These are phyloP conservation scores for Taphrina sp. DNA, from an alignment of 1,139 yeast species.

Conservation along the genomic window DNA sequence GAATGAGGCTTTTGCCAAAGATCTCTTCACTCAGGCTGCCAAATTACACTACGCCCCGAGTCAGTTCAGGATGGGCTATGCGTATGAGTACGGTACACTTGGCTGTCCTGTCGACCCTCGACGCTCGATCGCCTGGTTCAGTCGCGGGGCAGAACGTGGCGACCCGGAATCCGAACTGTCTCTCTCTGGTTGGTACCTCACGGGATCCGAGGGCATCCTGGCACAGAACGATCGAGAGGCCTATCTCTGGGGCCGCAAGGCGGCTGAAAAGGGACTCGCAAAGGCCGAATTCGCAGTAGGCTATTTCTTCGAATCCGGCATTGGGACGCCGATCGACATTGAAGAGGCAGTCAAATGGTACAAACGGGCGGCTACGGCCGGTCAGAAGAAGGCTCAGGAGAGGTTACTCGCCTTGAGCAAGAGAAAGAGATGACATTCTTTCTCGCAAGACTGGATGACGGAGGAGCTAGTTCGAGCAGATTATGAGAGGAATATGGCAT, in stretches of 20 bases:
- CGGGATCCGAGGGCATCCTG: conserved; percentile 73
- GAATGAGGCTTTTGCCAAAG: conserved; percentile 51
- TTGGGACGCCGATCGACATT: conserved; percentile 56
- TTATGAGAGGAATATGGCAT: too few relatives aligned
- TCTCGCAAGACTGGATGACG: too few relatives aligned
- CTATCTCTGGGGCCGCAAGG: conserved; percentile 82
- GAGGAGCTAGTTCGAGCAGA: too few relatives aligned
- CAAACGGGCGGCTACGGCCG: conserved; percentile 53
- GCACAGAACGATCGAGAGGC: conserved; percentile 75
- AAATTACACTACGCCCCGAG: conserved; percentile 73
- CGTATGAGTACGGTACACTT: conserved; percentile 81
- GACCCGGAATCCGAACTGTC: conserved; percentile 89
- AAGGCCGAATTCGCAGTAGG: conserved; percentile 88
- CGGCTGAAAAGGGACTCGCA: conserved; percentile 65
- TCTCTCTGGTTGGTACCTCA: conserved; percentile 84
- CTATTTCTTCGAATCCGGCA: conserved; percentile 73
- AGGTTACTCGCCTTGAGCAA: conserved; percentile 32
- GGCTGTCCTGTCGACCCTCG: conserved; percentile 65
- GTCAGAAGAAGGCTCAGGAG: conserved; percentile 34
- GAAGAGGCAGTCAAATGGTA: conserved; percentile 57
- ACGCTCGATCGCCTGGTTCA: conserved; percentile 86
- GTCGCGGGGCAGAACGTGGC: conserved; percentile 55
- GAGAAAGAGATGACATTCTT: conserved; percentile 25
- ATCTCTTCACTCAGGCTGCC: conserved; percentile 74
- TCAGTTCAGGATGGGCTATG: conserved; percentile 79